Base-by-base conservation (phyloP, 306 rosid species). In the Lathyrus aphaca region DNA sequence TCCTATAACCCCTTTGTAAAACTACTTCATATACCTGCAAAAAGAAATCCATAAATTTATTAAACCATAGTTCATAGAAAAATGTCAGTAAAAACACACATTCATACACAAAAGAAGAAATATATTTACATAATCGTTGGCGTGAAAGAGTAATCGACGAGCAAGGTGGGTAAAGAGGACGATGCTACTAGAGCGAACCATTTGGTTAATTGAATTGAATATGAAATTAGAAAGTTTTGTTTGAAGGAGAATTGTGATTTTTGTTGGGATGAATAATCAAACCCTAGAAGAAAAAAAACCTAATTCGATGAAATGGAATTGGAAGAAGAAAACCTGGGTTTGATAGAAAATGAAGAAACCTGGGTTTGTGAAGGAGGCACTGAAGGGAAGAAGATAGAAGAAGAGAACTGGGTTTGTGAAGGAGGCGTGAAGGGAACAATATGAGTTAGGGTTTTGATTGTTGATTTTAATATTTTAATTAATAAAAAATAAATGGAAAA, bases 141-240 rank as follows among this genome's bases (percentile, higher is more conserved):
- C 42, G 14, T 68, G 66, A 56, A 5, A 48, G 46, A 85, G 48
- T 27, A 88, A 77, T 71, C 86, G 89, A 75, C 89, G 90, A 66
- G 88, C 79, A 65, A 85, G 73, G 67, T 81, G 78, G 50, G 76
- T 67, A 23, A 86, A 25, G 66, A 94, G 79, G 63, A 62, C 78
- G 79, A 74, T 66, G 72, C 92, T 88, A 67, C 82, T 76, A 72
- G 90, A 84, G 86, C 89, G 85, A 85, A 83, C 95, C 99, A 94
- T 94, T 65, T 83, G 81, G 21, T 64, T 38, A 39, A 23, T 19
- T 39, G 15, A 56, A 32, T 18, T 32, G 55, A 59, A 29, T 13
- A 35, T 35, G 8, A 30, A 69, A 16, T 0, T 38, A 1, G 1
- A 59, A 54, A 58, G 58, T 57, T 37, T 61, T 17, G 45, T 38